Base-by-base conservation (phyloP, 305 asterid species). In the Nicotiana rustica region DNA sequence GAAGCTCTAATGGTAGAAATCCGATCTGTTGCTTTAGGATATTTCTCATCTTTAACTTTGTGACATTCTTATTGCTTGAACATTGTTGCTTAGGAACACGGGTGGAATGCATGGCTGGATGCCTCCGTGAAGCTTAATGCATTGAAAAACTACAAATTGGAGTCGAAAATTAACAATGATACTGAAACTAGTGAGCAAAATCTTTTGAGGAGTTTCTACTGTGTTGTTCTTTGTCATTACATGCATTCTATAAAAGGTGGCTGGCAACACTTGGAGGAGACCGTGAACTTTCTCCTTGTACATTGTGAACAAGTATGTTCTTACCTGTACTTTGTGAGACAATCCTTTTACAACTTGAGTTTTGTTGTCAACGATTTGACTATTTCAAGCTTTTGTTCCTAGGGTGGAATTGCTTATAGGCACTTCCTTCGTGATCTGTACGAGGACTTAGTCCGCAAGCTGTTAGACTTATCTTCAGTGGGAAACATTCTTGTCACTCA, bases 191-290 rank as follows among this genome's bases (percentile, higher is more conserved):
- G 88, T 83, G 99, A 97, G 90, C 97, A 87, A 89, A 86, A 89
- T 86, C 84, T 90, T 76, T 91, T 95, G 83, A 93, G 90, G 89
- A 93, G 93, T 85, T 80, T 95, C 75, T 97, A 92, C 85, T 87
- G 92, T 88, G 89, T 90, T 88, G 99, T 97, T 85, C 95, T 97
- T 81, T 90, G 91, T 85, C 94, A 97, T 86, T 93, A 85, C 85
- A 81, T 97, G 84, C 92, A 88, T 85, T 91, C 92, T 68, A 89
- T 97, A 59, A 97, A 93, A 91, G 97, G 99, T 82, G 99, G 99
- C 84, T 97, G 99, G 99, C 99, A 93, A 85, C 90, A 91, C 87
- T 88, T 97, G 85, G 99, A 97, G 86, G 99, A 92, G 88, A 97
- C 99, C 10, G 85, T 87, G 89, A 92, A 94, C 90, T 97, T 97